These are phyloP conservation scores for Trametes elegans DNA, from an alignment of 768 basidiomycete species.

Conservation along the genomic window DNA sequence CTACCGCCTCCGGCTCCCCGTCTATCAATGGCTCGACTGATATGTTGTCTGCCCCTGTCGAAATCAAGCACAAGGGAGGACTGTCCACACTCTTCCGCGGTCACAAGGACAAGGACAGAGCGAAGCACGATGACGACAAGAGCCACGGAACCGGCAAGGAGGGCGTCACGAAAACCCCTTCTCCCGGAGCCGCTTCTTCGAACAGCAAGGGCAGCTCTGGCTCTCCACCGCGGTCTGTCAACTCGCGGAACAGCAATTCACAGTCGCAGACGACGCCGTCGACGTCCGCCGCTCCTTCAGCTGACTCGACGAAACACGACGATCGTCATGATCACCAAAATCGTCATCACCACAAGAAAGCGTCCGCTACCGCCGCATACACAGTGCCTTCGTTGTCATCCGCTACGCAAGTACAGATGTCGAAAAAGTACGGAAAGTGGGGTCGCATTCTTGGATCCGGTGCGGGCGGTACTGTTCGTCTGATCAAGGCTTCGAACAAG, in stretches of 20 bases:
- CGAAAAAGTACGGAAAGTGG: conserved; percentile 99
- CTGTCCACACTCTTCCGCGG: conserved; percentile 36
- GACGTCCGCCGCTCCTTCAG: conserved; percentile 11
- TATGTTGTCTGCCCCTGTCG: conserved; percentile 14
- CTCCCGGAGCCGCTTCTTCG: conserved; percentile 28
- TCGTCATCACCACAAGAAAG: conserved; percentile 10
- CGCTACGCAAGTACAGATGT: conserved; percentile 84
- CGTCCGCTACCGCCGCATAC: conserved; percentile 25
- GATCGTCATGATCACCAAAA: conserved; percentile 3
- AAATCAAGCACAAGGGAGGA: conserved; percentile 25
- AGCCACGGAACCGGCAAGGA: conserved; percentile 8
- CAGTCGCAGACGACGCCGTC: conserved; percentile 7
- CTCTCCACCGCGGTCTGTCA: conserved; percentile 26
- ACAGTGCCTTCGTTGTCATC: conserved; percentile 66
- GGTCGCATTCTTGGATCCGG: conserved; percentile 93
- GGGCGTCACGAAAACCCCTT: conserved; percentile 26
- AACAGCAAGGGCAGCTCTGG: conserved; percentile 27
- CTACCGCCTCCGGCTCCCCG: conserved; percentile 8
- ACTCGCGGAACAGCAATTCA: conserved; percentile 16
- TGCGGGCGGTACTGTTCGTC: conserved; percentile 96
- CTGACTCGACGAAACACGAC: conserved; percentile 15
- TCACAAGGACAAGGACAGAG: conserved; percentile 33
- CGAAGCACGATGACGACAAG: conserved; percentile 28
- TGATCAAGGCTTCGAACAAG: conserved; percentile 86
- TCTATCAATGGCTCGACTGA: conserved; percentile 15